Evolutionary conservation across 1,284 basidiomycete genomes (phyloP).

Genomic region (Leccinum laetum): DNA sequence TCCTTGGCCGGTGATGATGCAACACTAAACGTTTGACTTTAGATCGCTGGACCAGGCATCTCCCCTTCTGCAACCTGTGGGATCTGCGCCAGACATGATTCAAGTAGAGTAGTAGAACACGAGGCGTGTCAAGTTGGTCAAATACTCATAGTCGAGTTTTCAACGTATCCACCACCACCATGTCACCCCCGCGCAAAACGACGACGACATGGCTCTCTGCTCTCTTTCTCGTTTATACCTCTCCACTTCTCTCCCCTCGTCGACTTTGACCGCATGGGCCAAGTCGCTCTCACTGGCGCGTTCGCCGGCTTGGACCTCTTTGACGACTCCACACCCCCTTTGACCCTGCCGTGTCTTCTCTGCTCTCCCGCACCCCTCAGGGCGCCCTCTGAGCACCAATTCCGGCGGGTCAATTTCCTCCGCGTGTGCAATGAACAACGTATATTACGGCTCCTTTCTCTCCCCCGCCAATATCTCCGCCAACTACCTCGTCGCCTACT

Average conservation of each 20-base stretch:
- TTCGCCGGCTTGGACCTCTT: constrained; percentile 86
- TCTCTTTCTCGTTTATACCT: constrained; percentile 38
- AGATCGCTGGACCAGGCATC: constrained; percentile 33
- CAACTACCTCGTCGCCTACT: constrained; percentile 75
- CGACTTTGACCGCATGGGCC: constrained; percentile 91
- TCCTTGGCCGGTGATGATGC: not conserved
- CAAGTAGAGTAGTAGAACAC: not conserved
- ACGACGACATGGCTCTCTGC: constrained; percentile 14
- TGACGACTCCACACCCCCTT: constrained; percentile 57
- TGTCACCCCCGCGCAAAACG: not conserved
- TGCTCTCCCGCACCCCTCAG: constrained; percentile 64
- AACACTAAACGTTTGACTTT: not conserved
- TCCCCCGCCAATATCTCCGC: constrained; percentile 59
- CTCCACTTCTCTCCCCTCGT: constrained; percentile 73
- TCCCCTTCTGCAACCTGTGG: constrained; percentile 33
- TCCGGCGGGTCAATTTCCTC: constrained; percentile 65
- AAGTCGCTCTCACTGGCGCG: constrained; percentile 82
- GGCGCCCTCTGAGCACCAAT: constrained; percentile 72
- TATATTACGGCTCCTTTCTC: constrained; percentile 78
- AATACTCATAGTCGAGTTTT: not conserved
- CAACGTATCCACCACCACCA: constrained; percentile 6
- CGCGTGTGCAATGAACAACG: constrained; percentile 61
- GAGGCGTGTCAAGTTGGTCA: not conserved
- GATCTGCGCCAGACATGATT: constrained; percentile 9
- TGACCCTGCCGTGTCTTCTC: constrained; percentile 67